A percentile compares a stretch with the other conserved stretches of the same genome.
Evolutionary conservation across 2,329 filamentous ascomycete species (phyloP).

Genomic region (Talaromyces sp.): DNA sequence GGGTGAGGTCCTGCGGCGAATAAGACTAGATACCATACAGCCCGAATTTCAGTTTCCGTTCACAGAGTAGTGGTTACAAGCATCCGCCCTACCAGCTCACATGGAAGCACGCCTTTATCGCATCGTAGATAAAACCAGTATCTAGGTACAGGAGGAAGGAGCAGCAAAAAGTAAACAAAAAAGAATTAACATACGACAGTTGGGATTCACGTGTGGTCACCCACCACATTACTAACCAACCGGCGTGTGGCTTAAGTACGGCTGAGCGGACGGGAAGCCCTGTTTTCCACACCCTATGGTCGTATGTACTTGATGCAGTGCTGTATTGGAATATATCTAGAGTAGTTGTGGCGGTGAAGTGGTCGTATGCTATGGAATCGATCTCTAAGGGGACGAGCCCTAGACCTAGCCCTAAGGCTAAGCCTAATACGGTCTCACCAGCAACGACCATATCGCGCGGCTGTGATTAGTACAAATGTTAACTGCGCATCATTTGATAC

Average conservation of each 20-base stretch:
- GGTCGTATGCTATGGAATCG: neutral
- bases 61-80: too few species aligned
- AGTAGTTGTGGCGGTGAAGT: neutral
- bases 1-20: neutral
- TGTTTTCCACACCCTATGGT: slow-evolving; percentile 7
- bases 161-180: neutral
- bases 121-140: neutral
- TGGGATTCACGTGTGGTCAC: slow-evolving; percentile 4
- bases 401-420: neutral
- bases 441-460: neutral
- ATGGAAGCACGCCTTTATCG: neutral
- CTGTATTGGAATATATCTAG: neutral
- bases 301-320: neutral
- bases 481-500: neutral
- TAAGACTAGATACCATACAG: neutral
- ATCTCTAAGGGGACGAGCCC: neutral
- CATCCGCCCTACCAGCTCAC: neutral
- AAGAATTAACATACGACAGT: neutral
- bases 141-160: neutral
- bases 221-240: slow-evolving; percentile 3
- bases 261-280: slow-evolving; percentile 7
- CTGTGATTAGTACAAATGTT: neutral
- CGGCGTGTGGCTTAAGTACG: slow-evolving; percentile 6
- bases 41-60: neutral
- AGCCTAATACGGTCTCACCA: neutral